A percentile compares a stretch with the other conserved stretches of the same genome.
phyloP scores from a whole-genome alignment of 768 basidiomycete genomes.

The Galerina marginata region DNA sequence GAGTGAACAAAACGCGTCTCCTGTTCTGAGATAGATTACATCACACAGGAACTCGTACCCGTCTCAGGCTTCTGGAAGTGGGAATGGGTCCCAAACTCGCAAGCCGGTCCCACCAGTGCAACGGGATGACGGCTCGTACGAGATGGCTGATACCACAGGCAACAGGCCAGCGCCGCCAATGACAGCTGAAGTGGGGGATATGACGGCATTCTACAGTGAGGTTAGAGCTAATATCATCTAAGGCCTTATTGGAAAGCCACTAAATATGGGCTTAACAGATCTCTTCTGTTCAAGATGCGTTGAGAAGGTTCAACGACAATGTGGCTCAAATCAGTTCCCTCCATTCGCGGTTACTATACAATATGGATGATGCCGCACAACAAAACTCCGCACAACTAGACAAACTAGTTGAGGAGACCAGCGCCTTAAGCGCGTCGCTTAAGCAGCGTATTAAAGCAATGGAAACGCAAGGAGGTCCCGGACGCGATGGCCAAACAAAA shows the following conservation, averaged over 20 bases:
- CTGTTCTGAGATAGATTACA: too few species aligned
- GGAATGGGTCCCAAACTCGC: conserved; percentile 46
- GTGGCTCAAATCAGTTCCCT: conserved; percentile 70
- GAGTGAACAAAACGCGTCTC: too few species aligned
- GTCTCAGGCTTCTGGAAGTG: conserved; percentile 43
- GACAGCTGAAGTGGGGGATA: conserved; percentile 48
- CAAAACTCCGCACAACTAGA: conserved; percentile 68
- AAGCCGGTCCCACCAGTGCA: conserved; percentile 69
- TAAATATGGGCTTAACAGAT: conserved; percentile 50
- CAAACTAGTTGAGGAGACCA: conserved; percentile 73
- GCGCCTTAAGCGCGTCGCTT: conserved; percentile 67
- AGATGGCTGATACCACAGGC: conserved; percentile 73
- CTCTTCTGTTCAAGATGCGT: conserved; percentile 71
- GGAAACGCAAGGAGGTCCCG: conserved; percentile 65
- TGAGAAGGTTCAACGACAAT: conserved; percentile 72
- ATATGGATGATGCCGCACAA: conserved; percentile 73
- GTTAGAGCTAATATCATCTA: conserved; percentile 34
- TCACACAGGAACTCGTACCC: too few species aligned
- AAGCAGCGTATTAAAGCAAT: conserved; percentile 79
- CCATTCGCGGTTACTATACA: conserved; percentile 77
- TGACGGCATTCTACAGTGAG: conserved; percentile 78
- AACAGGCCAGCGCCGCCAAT: conserved; percentile 49
- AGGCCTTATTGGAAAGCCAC: not conserved
- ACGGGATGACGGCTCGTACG: conserved; percentile 68
- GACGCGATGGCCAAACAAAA: conserved; percentile 74